Evolutionary conservation across 495 filamentous ascomycete genomes (phyloP), one percentile per base, ranked within the genome.

Genomic region (Glonium stellatum): DNA sequence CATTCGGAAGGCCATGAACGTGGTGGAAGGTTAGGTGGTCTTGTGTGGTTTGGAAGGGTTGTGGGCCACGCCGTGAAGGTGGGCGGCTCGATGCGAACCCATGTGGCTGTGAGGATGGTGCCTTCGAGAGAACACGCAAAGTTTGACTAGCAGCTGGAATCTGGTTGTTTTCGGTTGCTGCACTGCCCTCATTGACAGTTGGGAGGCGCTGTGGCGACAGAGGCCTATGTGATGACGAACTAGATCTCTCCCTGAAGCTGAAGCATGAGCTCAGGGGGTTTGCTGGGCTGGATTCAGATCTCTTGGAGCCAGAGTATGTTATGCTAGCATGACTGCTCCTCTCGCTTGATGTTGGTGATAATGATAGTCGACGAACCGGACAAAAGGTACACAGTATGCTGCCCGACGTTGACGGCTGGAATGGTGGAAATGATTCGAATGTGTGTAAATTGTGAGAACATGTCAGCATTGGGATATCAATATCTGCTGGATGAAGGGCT

Each of bases 11-110:
- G 47, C 47, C 21, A 11, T 50, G 47, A 21, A 50, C 23, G 47
- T 50, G 47, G 47, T 50, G 47, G 47, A 50, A 21, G 47, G 47
- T 23, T 21, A 19, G 47, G 21, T 18, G 47, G 47, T 50, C 11
- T 1, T 21, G n/a, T 50, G 36, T 15, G 15, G 15, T 15, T 39
- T n/a, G n/a, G 36, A 15, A 8, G 36, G 8, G 15, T 39, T 39
- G 8, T 39, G 36, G 15, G 36, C 36, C 15, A 39, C 36, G n/a
- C n/a, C n/a, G n/a, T n/a, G n/a, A n/a, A n/a, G n/a, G n/a, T n/a
- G n/a, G n/a, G n/a, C n/a, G n/a, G n/a, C n/a, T n/a, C n/a, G n/a
- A n/a, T n/a, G n/a, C n/a, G n/a, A n/a, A n/a, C n/a, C n/a, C n/a
- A n/a, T n/a, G n/a, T n/a, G n/a, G n/a, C n/a, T n/a, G n/a, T n/a